These are phyloP conservation scores for Elsinoe ampelina DNA, from an alignment of 2,329 filamentous ascomycete genomes.

Conservation along the genomic window DNA sequence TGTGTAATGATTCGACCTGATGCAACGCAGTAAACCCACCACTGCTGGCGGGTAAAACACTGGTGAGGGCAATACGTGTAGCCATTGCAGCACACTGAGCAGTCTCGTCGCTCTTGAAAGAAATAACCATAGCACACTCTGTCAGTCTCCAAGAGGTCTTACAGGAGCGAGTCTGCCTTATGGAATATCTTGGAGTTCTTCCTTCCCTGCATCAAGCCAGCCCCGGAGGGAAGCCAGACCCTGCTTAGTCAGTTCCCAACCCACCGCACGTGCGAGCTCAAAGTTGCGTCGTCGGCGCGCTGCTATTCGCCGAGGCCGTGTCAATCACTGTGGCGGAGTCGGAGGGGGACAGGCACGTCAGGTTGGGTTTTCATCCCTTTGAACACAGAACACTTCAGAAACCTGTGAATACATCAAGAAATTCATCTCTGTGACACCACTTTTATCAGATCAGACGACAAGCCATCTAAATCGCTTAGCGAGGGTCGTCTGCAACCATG, in stretches of 20 bases:
- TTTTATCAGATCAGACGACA: constrained; percentile 6
- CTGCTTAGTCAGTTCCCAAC: constrained; percentile 1
- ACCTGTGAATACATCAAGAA: background rate
- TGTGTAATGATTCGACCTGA: too few species aligned
- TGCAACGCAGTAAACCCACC: too few species aligned
- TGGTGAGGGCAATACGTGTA: too few species aligned
- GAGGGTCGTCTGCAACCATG: constrained; percentile 20
- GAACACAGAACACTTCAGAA: background rate
- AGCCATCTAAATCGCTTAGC: background rate
- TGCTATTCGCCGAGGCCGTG: background rate
- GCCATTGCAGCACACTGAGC: too few species aligned
- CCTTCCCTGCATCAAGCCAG: too few species aligned
- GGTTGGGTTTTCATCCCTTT: background rate
- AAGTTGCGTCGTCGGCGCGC: background rate
- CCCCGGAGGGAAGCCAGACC: background rate
- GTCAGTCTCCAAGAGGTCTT: too few species aligned
- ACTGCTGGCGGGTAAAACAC: too few species aligned
- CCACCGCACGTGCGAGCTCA: background rate
- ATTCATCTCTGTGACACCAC: background rate
- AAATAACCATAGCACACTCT: too few species aligned
- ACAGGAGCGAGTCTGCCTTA: too few species aligned
- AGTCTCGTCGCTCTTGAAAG: too few species aligned
- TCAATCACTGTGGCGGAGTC: background rate
- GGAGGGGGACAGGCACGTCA: background rate
- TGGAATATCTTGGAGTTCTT: too few species aligned